Base-by-base conservation (phyloP, 2,329 filamentous ascomycete species). In the Fusarium sp. region DNA sequence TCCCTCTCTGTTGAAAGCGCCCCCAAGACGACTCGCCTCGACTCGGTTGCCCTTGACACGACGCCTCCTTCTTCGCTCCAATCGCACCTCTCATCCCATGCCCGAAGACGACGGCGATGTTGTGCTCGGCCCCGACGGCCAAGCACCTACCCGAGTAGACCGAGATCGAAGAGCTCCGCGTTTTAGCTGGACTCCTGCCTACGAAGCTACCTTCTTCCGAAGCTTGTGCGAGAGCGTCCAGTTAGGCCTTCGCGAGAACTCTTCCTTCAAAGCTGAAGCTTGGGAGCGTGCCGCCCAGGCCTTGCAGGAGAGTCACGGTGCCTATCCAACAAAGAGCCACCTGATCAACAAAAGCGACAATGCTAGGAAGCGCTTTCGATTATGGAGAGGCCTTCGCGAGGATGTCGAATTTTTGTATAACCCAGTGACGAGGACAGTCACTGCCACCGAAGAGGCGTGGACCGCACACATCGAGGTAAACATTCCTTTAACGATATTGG, bases 311-410 rank as follows among this genome's bases (percentile, higher is more conserved):
- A 85, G 85, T 63, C 89, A 90, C 76, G 84, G 84, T 76, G 88
- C 89, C 54, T 89, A 85, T 71, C 88, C 89, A n/a, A 86, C 89
- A 70, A 90, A 90, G 81, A 87, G 85, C 75, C 89, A 91, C 64
- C 86, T 91, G 38, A 89, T 91, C 80, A 91, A 91, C 83, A 91
- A 91, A 82, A 89, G 88, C 72, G 89, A 91, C 81, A 91, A 91
- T 79, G 89, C 89, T 68, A 85, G 89, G 60, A 91, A 91, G 80
- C 88, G 89, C 76, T 91, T 90, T 70, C 87, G 89, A n/a, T 82
- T 90, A 62, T 91, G 89, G 89, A 82, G 89, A 20, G 88, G 89
- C 24, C 80, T 91, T 73, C 83, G 89, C 27, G 89, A 90, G 77
- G 85, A 91, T 67, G 86, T 87, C 3, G 87, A 89, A 14, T 91